Conservation (phyloP, 441 rosid species). For the Oxalis stricta region DNA sequence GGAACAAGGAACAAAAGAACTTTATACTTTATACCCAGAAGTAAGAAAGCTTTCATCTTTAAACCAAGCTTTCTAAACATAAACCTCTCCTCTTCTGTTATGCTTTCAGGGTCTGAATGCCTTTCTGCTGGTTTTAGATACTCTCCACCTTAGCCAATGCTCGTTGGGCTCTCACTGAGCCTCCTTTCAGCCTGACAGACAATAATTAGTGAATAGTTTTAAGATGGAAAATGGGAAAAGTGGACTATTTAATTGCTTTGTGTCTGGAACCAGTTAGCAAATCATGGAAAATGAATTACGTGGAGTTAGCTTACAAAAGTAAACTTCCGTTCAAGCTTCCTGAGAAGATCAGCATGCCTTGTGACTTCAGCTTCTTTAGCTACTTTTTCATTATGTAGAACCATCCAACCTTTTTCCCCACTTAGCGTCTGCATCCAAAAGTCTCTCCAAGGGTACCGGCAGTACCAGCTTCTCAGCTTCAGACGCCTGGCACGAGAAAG, state of each 20-base stretch:
- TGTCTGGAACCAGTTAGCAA: no score
- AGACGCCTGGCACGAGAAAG: constrained; percentile 26
- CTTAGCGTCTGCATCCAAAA: constrained; percentile 59
- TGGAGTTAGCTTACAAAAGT: constrained; percentile 71
- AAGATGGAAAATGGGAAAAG: no score
- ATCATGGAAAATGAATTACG: no score
- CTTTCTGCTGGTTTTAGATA: constrained; percentile 50
- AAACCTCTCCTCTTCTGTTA: constrained; percentile 89
- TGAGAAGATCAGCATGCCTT: constrained; percentile 48
- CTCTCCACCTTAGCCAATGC: constrained; percentile 67
- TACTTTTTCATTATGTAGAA: constrained; percentile 34
- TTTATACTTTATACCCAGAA: constrained; percentile 59
- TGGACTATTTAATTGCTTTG: no score
- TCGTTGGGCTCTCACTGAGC: constrained; percentile 62
- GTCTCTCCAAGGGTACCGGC: constrained; percentile 86
- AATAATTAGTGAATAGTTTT: no score
- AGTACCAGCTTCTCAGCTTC: constrained; percentile 29
- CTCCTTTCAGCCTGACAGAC: constrained; percentile 55
- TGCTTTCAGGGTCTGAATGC: constrained; percentile 65
- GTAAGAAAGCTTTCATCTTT: constrained; percentile 89
- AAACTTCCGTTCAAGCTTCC: constrained; percentile 68
- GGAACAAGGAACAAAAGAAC: no score
- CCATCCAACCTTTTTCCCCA: constrained; percentile 66
- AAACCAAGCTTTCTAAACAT: constrained; percentile 95
- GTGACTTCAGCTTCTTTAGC: constrained; percentile 52